Base-by-base conservation (phyloP, 805 yeast species). In the Candida ulmi region DNA sequence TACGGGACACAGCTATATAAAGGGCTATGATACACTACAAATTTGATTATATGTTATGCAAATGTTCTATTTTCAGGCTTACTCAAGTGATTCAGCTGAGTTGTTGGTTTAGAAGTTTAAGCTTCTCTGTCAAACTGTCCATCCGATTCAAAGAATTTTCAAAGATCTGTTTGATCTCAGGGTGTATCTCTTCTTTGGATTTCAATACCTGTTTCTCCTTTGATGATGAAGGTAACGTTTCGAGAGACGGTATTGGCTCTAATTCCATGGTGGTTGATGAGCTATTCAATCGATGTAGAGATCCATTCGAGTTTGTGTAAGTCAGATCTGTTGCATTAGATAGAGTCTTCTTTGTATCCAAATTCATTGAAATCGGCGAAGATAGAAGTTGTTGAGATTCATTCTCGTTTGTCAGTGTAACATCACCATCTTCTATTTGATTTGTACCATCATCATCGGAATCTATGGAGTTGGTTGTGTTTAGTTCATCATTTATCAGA, bases 91-190 rank as follows among this genome's bases (percentile, higher is more conserved):
- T 11, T 30, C 15, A 38, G 13, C 34, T 39, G 29, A 47, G 39
- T 33, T 38, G 41, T 16, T 42, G 42, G 31, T 45, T 40, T 17
- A 54, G 38, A 18, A 33, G 21, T 28, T 38, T 58, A 52, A 38
- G 54, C 47, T 38, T 57, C 49, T 42, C 48, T 34, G 62, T 41
- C 8, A 69, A 43, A 17, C 52, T 58, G 39, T 67, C 68, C 44
- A 73, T 61, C 46, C 72, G 72, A 18, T 68, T 68, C 36, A 80
- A 63, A 8, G 82, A 65, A 2, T 85, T 84, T 48, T 72, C 63
- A 57, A 79, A 81, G 55, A 79, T 64, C 17, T 69, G 71, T 35
- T 69, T 71, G 8, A 80, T 74, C 5, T 63, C 58, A 4, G 76
- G 74, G 47, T 72, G 76, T 23, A 65, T 47, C 19, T 45, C 40